Base-by-base conservation (phyloP, 768 basidiomycete species). In the Cystobasidium onofrii region DNA sequence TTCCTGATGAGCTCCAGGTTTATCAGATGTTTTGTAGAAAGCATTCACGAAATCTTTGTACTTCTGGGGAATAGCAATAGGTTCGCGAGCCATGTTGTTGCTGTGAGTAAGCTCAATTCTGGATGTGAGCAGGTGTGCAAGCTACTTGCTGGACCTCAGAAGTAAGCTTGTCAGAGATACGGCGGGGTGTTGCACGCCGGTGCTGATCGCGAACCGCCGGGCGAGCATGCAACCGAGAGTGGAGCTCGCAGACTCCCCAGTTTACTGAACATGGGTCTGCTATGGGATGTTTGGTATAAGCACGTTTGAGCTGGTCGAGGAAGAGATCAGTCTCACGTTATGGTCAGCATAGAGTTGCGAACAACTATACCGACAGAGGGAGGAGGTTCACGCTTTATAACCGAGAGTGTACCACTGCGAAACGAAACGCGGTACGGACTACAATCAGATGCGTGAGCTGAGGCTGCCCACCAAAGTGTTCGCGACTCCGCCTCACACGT, bases 21-120 rank as follows among this genome's bases (percentile, higher is more conserved):
- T 52, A 15, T 63, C 57, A 15, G 27, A 63, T 6, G 69, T 57
- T 43, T 33, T 72, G 27, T 39, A 72, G 17, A 57, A 72, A 23
- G 69, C 39, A 3, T 31, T 57, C 3, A 60, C 25, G 27, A 72
- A 72, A 43, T 34, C 60, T 41, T 43, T n/a, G 20, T 34, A 36
- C 33, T 72, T 72, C 69, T 57, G 69, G 15, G 34, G 27, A 1
- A 31, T 34, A 20, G 29, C 27, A 43, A 72, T 29, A 31, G 31
- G n/a, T 33, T 57, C 52, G 7, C 57, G 34, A 34, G 52, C 69
- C 29, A 52, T 34, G n/a, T 23, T n/a, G n/a, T n/a, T n/a, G n/a
- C n/a, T 61, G 46, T 20, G 29, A 61, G 29, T 7, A 29, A 12
- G 54, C 29, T 9, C 23, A 6, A 39, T 15, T 39, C 39, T 34